Evolutionary conservation across 208 protist genomes (phyloP).

Genomic region (Phytomonas serpens): DNA sequence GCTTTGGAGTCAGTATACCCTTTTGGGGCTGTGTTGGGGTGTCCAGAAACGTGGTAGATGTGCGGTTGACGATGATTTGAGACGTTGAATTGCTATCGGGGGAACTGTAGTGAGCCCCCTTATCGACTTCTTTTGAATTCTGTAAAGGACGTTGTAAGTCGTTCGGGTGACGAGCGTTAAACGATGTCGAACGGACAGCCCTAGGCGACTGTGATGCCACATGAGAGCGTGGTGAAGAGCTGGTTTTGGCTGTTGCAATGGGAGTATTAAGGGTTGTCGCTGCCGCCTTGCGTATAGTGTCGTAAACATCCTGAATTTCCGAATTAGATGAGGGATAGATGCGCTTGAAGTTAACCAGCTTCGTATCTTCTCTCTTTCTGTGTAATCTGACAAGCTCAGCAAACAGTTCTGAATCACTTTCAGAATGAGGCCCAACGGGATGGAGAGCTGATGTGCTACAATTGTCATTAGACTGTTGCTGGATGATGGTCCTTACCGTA

Average conservation of each 20-base stretch:
- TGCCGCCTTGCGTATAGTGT: conserved; percentile 25
- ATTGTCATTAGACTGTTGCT: not conserved
- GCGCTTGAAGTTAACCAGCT: conserved; percentile 67
- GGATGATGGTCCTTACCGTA: not conserved
- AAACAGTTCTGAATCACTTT: not conserved
- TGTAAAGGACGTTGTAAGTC: not conserved
- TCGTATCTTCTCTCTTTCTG: conserved; percentile 51
- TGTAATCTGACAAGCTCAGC: conserved; percentile 10
- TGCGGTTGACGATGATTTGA: not conserved
- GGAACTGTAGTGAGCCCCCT: not conserved
- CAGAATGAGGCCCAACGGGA: not conserved
- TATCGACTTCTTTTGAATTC: not conserved
- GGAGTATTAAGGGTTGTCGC: not conserved
- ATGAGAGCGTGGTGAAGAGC: not conserved
- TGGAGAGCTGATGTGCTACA: not conserved
- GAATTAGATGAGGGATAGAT: conserved; percentile 68
- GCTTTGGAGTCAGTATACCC: not conserved
- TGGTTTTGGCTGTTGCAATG: not conserved
- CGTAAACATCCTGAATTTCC: conserved; percentile 61
- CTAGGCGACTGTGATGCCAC: not conserved
- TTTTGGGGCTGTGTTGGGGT: not conserved
- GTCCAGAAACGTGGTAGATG: not conserved
- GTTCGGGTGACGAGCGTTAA: not conserved
- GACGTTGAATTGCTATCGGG: not conserved
- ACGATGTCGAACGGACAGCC: not conserved